Evolutionary conservation across 495 filamentous ascomycete species (phyloP).

Genomic region (Aspergillus bertholletiae): DNA sequence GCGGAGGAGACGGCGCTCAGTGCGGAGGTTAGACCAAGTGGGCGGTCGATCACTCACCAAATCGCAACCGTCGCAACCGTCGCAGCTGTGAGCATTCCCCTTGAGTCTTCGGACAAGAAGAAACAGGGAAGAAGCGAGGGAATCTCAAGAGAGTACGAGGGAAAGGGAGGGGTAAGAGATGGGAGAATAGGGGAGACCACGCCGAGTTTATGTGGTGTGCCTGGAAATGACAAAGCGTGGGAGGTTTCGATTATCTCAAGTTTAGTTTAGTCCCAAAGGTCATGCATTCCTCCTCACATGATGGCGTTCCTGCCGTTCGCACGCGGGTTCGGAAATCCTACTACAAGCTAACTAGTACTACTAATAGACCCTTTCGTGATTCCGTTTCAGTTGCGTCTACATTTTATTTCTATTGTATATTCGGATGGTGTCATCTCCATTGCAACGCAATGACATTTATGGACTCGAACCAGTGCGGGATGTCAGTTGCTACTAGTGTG

Average conservation of each 20-base stretch:
- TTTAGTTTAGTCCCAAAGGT: neutral
- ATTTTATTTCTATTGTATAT: no score
- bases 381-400: no score
- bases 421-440: no score
- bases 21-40: slow-evolving; percentile 33
- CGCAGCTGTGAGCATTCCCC: neutral
- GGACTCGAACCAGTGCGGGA: no score
- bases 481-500: no score
- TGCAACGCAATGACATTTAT: no score
- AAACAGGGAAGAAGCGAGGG: neutral
- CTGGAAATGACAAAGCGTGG: slow-evolving; percentile 3
- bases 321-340: no score
- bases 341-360: no score
- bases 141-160: neutral
- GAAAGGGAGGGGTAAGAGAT: neutral
- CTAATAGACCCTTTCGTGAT: no score
- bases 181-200: neutral
- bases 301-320: no score
- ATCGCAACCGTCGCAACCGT: no score
- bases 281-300: no score
- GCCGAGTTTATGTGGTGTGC: neutral
- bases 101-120: neutral
- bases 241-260: slow-evolving; percentile 1
- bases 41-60: slow-evolving; percentile 25
- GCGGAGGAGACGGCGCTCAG: slow-evolving; percentile 21